Evolutionary conservation across 176 grass and related monocot genomes (phyloP).

Genomic region (Thalia dealbata): DNA sequence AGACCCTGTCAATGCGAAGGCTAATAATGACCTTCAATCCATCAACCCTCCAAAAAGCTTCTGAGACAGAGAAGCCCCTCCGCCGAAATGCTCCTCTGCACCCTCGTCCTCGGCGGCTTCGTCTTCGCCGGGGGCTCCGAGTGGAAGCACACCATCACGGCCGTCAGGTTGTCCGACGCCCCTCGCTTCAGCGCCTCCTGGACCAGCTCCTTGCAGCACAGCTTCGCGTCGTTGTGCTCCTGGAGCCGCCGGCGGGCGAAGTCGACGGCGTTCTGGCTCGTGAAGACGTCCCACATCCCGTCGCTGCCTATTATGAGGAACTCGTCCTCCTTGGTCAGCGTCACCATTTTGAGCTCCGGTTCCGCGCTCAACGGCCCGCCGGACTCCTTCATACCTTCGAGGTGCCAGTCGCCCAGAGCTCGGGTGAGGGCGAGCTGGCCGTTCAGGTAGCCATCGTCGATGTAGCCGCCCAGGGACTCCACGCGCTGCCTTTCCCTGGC

Average conservation of each 20-base stretch:
- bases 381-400: constrained; percentile 61
- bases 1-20: neutral
- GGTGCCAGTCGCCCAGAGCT: constrained; percentile 82
- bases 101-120: constrained; percentile 17
- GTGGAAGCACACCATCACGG: constrained; percentile 71
- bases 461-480: constrained; percentile 63
- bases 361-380: constrained; percentile 45
- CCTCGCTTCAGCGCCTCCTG: constrained; percentile 52
- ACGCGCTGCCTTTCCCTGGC: constrained; percentile 46
- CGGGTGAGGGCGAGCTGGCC: constrained; percentile 62
- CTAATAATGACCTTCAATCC: neutral
- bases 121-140: constrained; percentile 35
- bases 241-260: constrained; percentile 48
- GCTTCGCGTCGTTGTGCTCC: constrained; percentile 62
- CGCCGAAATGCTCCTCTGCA: constrained; percentile 56
- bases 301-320: constrained; percentile 84
- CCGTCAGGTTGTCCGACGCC: constrained; percentile 56
- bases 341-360: constrained; percentile 71
- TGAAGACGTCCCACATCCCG: constrained; percentile 89
- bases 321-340: constrained; percentile 61
- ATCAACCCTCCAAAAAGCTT: constrained; percentile 35
- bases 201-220: constrained; percentile 74
- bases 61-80: constrained; percentile 55
- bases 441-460: constrained; percentile 69
- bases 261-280: constrained; percentile 75